Evolutionary conservation across 176 grass and related monocot genomes (phyloP), one percentile per base, ranked within the genome.

Genomic region (Juncus effusus): DNA sequence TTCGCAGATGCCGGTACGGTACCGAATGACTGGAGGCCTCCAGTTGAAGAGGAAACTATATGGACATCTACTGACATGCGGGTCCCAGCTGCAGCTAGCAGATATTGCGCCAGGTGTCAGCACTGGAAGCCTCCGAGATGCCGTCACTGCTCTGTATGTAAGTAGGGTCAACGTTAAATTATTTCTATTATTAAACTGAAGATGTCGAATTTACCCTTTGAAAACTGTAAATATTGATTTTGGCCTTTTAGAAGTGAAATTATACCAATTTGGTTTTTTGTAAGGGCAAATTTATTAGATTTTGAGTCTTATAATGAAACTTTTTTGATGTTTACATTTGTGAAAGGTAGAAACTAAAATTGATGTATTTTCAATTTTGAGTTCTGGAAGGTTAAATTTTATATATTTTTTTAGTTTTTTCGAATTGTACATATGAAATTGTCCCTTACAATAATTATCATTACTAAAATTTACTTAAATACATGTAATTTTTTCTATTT

Each of bases 381-480:
- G 19, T 28, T 28, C 1, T 28, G 19, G 19, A 28, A 28, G 19
- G 19, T 28, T 28, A 28, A 28, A 28, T 28, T 28, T 69, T 54
- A 40, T 54, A 40, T 69, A 69, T 40, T 55, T 6, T 79, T 81
- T 60, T 54, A 97, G 93, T 87, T 89, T 68, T 89, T 54, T 28
- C 19, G 19, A 28, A 28, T 28, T 28, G 19, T 28, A 28, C 19
- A 28, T 28, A 28, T 28, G 1, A 28, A 28, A 28, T 28, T 28
- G 19, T 1, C 19, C 19, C 1, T 28, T 28, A 28, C 19, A 28
- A 97, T 79, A 77, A 91, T 87, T 44, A 78, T 92, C 39, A 87
- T 97, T 60, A 97, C 83, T 79, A 97, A 91, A 85, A 88, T 91
- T 74, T 88, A 97, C 83, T 88, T 91, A 41, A 92, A 88, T 41